A percentile compares a stretch with the other conserved stretches of the same genome.
These are phyloP conservation scores for Claviceps lovelessii DNA, from an alignment of 2,329 filamentous ascomycete species.

Conservation along the genomic window DNA sequence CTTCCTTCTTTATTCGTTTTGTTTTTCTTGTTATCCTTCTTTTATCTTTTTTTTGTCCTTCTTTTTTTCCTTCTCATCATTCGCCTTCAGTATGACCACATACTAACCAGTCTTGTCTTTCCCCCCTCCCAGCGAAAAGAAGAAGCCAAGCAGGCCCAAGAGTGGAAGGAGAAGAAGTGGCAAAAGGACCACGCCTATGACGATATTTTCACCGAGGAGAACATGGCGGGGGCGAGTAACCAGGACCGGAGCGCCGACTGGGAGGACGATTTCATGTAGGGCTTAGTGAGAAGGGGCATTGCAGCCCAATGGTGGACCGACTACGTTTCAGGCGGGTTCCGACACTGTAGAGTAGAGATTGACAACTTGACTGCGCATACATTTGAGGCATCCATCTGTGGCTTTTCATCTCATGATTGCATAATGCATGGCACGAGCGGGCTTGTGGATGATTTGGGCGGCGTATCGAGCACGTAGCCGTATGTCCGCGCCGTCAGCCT, in stretches of 20 bases:
- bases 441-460: no score
- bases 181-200: constrained; percentile 98
- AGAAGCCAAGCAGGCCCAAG: constrained; percentile 57
- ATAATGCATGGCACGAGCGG: no score
- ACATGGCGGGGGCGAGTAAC: constrained; percentile 65
- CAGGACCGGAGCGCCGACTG: constrained; percentile 66
- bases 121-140: constrained; percentile 52
- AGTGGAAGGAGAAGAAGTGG: constrained; percentile 79
- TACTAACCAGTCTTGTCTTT: not conserved
- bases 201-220: constrained; percentile 73
- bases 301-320: no score
- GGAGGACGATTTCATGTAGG: constrained; percentile 85
- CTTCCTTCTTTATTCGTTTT: not conserved
- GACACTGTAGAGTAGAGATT: no score
- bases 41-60: not conserved
- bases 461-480: no score
- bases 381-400: no score
- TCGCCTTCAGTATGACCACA: rapidly evolving
- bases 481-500: no score
- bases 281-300: no score
- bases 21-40: not conserved
- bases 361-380: no score
- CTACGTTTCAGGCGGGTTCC: no score
- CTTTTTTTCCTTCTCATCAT: not conserved
- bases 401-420: no score